A percentile compares a stretch with the other conserved stretches of the same genome.
phyloP scores from a whole-genome alignment of 352 stramenopile species.

The Achlya hypogyna region DNA sequence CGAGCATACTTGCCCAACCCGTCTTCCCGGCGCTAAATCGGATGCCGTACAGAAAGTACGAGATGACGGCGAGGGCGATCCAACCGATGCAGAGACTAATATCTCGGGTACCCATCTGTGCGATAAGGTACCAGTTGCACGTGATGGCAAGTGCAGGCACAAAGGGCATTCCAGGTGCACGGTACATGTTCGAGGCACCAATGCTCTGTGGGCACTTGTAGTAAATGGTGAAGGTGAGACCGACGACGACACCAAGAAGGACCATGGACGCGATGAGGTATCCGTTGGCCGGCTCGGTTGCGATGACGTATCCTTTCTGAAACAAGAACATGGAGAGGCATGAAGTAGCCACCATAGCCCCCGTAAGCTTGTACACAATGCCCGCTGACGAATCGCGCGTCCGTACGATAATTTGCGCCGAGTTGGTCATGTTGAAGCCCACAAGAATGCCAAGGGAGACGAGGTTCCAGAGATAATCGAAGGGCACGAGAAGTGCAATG shows the following conservation, averaged over 20 bases:
- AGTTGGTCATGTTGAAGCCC: slow-evolving; percentile 40
- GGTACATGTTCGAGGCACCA: slow-evolving; percentile 38
- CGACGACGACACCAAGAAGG: slow-evolving; percentile 35
- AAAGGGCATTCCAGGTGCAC: slow-evolving; percentile 59
- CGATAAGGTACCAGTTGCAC: slow-evolving; percentile 84
- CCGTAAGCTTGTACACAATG: slow-evolving; percentile 34
- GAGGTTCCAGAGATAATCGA: slow-evolving; percentile 31
- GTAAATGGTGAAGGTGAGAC: slow-evolving; percentile 27
- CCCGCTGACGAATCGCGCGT: slow-evolving; percentile 43
- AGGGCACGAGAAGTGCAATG: slow-evolving; percentile 27
- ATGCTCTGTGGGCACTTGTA: slow-evolving; percentile 51
- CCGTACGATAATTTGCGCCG: slow-evolving; percentile 26
- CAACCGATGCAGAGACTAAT: slow-evolving; percentile 58
- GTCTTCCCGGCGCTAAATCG: slow-evolving; percentile 54
- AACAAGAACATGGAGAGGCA: slow-evolving; percentile 48
- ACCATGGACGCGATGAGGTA: slow-evolving; percentile 15
- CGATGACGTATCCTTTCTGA: slow-evolving; percentile 57
- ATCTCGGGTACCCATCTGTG: slow-evolving; percentile 59
- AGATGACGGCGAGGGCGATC: slow-evolving; percentile 47
- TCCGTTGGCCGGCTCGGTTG: not conserved
- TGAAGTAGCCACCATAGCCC: slow-evolving; percentile 26
- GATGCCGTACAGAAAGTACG: slow-evolving; percentile 66
- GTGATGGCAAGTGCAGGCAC: slow-evolving; percentile 70
- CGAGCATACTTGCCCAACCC: slow-evolving; percentile 45
- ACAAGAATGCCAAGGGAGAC: slow-evolving; percentile 37